phyloP scores from a whole-genome alignment of 768 basidiomycete genomes.

The Pulveroboletus sp. region DNA sequence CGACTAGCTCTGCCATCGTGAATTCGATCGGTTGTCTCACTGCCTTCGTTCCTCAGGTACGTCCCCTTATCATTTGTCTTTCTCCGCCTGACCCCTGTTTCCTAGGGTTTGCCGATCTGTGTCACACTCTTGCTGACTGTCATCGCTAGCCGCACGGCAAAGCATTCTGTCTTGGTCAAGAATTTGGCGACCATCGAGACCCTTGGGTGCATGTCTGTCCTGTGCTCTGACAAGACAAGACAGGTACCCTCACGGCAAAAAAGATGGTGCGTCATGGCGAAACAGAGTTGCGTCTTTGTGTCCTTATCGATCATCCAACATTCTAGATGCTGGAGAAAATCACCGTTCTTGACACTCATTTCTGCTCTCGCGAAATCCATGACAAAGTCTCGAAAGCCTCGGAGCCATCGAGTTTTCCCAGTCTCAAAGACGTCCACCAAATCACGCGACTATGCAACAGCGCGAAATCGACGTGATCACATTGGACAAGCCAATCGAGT shows the following conservation, averaged over 20 bases:
- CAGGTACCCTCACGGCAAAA: slow-evolving; percentile 45
- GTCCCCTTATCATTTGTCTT: background rate
- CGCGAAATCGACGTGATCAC: slow-evolving; percentile 40
- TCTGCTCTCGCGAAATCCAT: slow-evolving; percentile 14
- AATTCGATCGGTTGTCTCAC: slow-evolving; percentile 38
- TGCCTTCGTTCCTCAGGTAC: slow-evolving; percentile 40
- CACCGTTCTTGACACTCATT: slow-evolving; percentile 32
- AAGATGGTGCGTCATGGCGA: slow-evolving; percentile 35
- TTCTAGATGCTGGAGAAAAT: slow-evolving; percentile 36
- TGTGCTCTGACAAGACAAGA: slow-evolving; percentile 56
- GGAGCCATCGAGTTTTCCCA: slow-evolving; percentile 9
- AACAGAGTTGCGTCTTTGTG: no score
- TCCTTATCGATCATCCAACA: background rate
- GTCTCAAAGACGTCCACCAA: slow-evolving; percentile 28
- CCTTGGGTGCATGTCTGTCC: slow-evolving; percentile 46
- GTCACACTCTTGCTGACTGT: slow-evolving; percentile 51
- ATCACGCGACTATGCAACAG: slow-evolving; percentile 53
- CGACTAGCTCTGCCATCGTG: slow-evolving; percentile 32
- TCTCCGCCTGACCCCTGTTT: background rate
- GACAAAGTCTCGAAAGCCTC: slow-evolving; percentile 7
- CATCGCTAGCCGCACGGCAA: slow-evolving; percentile 44
- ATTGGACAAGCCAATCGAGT: slow-evolving; percentile 23
- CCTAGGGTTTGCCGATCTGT: slow-evolving; percentile 34
- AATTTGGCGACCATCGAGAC: slow-evolving; percentile 50
- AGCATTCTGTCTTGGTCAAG: slow-evolving; percentile 44